Percentiles rank a stretch among this genome's conserved stretches.
phyloP scores from a whole-genome alignment of 164 flowering plant genomes.

The Taxillus chinensis region DNA sequence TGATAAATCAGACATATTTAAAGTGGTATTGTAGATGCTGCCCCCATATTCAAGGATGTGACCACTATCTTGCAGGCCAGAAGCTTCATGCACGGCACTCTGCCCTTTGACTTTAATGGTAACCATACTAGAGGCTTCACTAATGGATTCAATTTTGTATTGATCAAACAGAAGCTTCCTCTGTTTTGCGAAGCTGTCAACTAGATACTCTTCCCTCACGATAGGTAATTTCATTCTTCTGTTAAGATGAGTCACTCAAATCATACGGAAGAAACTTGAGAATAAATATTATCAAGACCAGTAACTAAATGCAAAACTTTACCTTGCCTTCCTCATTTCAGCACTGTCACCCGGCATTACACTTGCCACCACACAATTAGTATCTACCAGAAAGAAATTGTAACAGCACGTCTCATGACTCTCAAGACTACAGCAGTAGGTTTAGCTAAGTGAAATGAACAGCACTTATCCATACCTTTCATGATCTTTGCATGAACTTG shows the following conservation, averaged over 20 bases:
- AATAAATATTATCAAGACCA: slow-evolving; percentile 2
- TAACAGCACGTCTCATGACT: background rate
- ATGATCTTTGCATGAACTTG: slow-evolving; percentile 53
- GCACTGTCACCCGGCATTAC: slow-evolving; percentile 37
- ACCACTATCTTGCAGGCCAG: slow-evolving; percentile 86
- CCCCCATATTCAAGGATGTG: slow-evolving; percentile 91
- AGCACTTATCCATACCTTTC: slow-evolving; percentile 41
- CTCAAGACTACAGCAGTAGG: background rate
- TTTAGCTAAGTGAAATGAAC: background rate
- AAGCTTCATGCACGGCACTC: slow-evolving; percentile 87
- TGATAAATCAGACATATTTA: slow-evolving; percentile 85
- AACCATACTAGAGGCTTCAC: slow-evolving; percentile 41
- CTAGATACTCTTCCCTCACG: slow-evolving; percentile 79
- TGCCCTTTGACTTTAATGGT: slow-evolving; percentile 89
- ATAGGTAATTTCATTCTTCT: slow-evolving; percentile 88
- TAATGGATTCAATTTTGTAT: slow-evolving; percentile 55
- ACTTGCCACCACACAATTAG: slow-evolving; percentile 66
- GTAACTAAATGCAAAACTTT: slow-evolving; percentile 11
- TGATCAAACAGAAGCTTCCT: slow-evolving; percentile 70
- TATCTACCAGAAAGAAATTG: slow-evolving; percentile 35
- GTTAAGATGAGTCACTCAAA: slow-evolving; percentile 12
- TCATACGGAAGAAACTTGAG: slow-evolving; percentile 1
- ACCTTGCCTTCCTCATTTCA: slow-evolving; percentile 83
- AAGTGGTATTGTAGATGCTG: slow-evolving; percentile 82
- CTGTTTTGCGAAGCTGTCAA: slow-evolving; percentile 57